These are phyloP conservation scores for Exophiala alcalophila DNA, from an alignment of 2,329 filamentous ascomycete species.

Conservation along the genomic window DNA sequence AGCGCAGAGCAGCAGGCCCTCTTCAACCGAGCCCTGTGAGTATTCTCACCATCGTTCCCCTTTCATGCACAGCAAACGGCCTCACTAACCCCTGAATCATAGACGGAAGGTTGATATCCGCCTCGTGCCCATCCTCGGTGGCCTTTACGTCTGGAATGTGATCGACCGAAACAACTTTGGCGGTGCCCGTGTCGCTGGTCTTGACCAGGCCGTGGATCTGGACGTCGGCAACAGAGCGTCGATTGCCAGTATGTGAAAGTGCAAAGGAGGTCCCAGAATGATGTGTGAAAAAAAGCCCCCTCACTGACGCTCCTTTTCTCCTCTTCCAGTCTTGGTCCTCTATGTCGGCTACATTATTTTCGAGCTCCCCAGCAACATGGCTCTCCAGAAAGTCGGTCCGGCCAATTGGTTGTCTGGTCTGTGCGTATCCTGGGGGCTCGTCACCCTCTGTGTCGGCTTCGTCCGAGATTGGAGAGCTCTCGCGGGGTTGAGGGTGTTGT, in stretches of 20 bases:
- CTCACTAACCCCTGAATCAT: too few relatives aligned
- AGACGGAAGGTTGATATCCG: constrained; percentile 29
- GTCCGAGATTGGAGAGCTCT: constrained; percentile 30
- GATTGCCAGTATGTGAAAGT: constrained; percentile 14
- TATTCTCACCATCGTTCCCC: too few relatives aligned
- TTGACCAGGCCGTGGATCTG: constrained; percentile 33
- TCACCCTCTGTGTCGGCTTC: constrained; percentile 39
- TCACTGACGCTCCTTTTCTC: neutral
- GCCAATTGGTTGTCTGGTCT: constrained; percentile 15
- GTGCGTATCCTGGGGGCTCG: constrained; percentile 21
- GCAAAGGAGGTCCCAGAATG: neutral
- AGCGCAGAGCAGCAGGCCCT: too few relatives aligned
- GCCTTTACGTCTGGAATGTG: constrained; percentile 20
- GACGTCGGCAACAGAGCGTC: constrained; percentile 32
- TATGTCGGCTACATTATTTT: constrained; percentile 66
- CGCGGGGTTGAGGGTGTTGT: constrained; percentile 30
- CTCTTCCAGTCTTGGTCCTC: constrained; percentile 62
- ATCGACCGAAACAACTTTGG: constrained; percentile 24
- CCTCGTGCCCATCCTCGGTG: constrained; percentile 33
- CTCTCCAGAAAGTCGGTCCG: constrained; percentile 37
- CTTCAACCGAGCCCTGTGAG: too few relatives aligned
- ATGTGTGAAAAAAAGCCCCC: constrained; percentile 25
- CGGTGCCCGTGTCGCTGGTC: constrained; percentile 33
- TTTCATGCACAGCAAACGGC: too few relatives aligned
- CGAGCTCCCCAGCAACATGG: constrained; percentile 57